phyloP scores from a whole-genome alignment of 176 grass and related monocot species.

The Puya raimondii region DNA sequence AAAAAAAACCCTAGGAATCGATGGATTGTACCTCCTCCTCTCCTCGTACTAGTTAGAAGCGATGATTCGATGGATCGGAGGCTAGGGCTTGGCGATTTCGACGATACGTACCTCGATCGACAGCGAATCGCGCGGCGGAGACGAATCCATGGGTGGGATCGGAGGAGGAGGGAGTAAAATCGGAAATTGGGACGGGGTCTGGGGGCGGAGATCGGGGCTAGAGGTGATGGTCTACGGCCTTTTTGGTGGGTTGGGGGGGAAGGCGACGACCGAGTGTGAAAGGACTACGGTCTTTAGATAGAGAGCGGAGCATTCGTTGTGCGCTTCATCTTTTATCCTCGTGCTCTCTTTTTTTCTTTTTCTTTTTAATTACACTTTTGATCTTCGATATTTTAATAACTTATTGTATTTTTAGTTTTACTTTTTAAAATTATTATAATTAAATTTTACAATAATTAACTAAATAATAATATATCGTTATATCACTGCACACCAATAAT shows the following conservation, averaged over 20 bases:
- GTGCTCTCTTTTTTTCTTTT: no score
- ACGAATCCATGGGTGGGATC: neutral
- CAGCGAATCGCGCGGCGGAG: neutral
- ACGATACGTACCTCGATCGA: slow-evolving; percentile 23
- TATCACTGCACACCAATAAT: no score
- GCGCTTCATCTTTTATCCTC: no score
- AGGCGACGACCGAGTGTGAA: slow-evolving; percentile 11
- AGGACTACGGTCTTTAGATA: no score
- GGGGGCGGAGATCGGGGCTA: neutral
- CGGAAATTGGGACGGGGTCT: neutral
- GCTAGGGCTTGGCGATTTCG: slow-evolving; percentile 9
- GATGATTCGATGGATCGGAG: neutral
- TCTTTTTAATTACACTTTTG: no score
- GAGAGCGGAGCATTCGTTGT: no score
- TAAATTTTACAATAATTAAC: no score
- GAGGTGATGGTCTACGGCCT: neutral
- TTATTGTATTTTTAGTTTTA: no score
- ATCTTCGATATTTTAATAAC: no score
- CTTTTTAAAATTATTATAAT: no score
- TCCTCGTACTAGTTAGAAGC: neutral
- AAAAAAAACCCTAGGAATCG: no score
- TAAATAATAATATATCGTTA: no score
- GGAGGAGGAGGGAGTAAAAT: neutral
- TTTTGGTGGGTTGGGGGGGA: neutral
- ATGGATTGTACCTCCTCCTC: neutral